Conservation (phyloP, 116 monocot species). For the Papilionanthe hybrid region DNA sequence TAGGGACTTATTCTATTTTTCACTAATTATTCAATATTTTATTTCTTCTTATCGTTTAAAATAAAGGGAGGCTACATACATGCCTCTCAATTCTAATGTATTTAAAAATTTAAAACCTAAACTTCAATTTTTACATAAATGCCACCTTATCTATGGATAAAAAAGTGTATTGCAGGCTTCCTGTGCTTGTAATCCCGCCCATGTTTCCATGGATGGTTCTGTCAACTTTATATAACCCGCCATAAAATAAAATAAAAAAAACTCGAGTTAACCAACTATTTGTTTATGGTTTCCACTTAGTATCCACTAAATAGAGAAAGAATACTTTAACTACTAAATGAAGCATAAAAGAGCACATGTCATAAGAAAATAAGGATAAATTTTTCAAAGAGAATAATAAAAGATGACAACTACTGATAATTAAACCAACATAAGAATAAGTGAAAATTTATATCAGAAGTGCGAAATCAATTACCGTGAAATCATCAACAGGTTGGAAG, state of each 20-base stretch:
- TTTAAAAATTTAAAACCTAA: too few relatives aligned
- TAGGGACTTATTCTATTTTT: too few relatives aligned
- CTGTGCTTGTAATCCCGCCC: too few relatives aligned
- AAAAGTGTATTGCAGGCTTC: too few relatives aligned
- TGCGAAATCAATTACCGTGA: constrained; percentile 38
- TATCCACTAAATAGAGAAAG: not conserved
- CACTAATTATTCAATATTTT: too few relatives aligned
- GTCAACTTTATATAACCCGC: not conserved
- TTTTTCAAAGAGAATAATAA: not conserved
- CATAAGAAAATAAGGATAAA: not conserved
- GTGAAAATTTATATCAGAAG: not conserved
- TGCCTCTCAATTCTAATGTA: too few relatives aligned
- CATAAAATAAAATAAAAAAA: too few relatives aligned
- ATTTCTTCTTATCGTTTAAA: too few relatives aligned
- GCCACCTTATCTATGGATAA: too few relatives aligned
- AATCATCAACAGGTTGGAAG: constrained; percentile 84
- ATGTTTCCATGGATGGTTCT: not conserved
- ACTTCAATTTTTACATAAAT: too few relatives aligned
- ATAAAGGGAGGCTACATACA: too few relatives aligned
- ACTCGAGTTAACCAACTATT: not conserved
- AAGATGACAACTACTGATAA: not conserved
- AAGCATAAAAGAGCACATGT: not conserved
- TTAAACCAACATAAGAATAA: not conserved
- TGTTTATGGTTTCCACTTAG: not conserved
- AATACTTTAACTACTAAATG: not conserved